Conservation (phyloP, 371 early-diverging fungal genomes). For the Capillidium rhysosporum region DNA sequence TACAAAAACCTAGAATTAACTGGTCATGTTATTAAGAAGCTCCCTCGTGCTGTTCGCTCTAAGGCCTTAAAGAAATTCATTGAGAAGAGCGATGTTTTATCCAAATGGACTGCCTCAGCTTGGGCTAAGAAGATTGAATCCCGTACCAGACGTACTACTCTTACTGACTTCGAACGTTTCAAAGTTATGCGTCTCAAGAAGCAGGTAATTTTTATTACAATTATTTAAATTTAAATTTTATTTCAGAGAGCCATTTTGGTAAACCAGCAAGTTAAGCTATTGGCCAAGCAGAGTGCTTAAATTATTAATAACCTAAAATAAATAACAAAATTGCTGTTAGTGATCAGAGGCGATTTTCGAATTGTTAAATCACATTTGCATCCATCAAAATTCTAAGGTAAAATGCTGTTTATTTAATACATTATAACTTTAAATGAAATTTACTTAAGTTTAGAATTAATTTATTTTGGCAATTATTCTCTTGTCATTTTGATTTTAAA, state of each 20-base stretch:
- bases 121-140: slow-evolving; percentile 86
- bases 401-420: no score
- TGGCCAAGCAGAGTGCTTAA: not conserved
- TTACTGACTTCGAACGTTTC: slow-evolving; percentile 95
- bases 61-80: slow-evolving; percentile 54
- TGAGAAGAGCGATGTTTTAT: slow-evolving; percentile 60
- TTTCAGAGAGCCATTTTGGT: not conserved
- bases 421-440: no score
- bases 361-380: no score
- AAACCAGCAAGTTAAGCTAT: not conserved
- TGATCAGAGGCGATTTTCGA: no score
- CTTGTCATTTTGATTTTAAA: no score
- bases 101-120: slow-evolving; percentile 63
- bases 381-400: no score
- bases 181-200: slow-evolving; percentile 72
- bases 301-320: not conserved
- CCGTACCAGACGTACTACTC: slow-evolving; percentile 50
- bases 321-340: no score
- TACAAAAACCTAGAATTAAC: slow-evolving; percentile 83
- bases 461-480: no score
- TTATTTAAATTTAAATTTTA: not conserved
- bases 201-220: slow-evolving; percentile 25
- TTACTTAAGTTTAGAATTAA: no score
- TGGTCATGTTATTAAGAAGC: slow-evolving; percentile 51
- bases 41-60: slow-evolving; percentile 73